Conservation (phyloP, 1,284 basidiomycete genomes). For the Leccinum pachyderme region DNA sequence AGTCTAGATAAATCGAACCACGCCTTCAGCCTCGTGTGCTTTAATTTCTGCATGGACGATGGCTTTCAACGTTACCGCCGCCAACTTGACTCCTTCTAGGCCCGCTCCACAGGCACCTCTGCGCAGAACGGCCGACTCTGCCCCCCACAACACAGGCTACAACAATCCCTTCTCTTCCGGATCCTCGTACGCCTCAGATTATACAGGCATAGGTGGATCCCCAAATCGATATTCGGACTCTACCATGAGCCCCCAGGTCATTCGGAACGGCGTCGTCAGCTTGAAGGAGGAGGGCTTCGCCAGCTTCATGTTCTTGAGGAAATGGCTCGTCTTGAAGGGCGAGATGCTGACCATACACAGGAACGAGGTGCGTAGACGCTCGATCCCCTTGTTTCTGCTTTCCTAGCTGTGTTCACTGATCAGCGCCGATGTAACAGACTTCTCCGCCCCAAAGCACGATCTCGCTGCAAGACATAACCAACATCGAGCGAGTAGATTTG, state of each 20-base stretch:
- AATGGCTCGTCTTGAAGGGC: conserved; percentile 88
- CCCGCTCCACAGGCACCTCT: conserved; percentile 68
- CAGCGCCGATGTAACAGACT: conserved; percentile 39
- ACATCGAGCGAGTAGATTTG: conserved; percentile 87
- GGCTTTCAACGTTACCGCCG: conserved; percentile 49
- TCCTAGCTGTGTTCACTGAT: conserved; percentile 5
- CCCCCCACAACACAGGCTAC: conserved; percentile 52
- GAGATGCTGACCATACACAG: conserved; percentile 85
- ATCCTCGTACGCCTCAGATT: conserved; percentile 58
- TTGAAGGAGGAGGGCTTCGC: conserved; percentile 90
- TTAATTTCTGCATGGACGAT: conserved; percentile 32
- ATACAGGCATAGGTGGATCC: conserved; percentile 75
- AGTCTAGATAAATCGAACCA: background rate
- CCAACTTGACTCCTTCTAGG: conserved; percentile 53
- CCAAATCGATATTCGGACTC: conserved; percentile 58
- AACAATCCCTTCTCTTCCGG: conserved; percentile 56
- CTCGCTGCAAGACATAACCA: conserved; percentile 75
- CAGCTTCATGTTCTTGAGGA: conserved; percentile 90
- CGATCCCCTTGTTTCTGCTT: background rate
- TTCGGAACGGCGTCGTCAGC: conserved; percentile 70
- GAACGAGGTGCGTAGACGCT: conserved; percentile 74
- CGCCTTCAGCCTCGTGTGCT: conserved; percentile 15
- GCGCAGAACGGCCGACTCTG: conserved; percentile 42
- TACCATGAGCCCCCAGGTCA: conserved; percentile 41
- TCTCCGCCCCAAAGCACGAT: conserved; percentile 68